Evolutionary conservation across 345 rosid species (phyloP).

Genomic region (Citrus sp.): DNA sequence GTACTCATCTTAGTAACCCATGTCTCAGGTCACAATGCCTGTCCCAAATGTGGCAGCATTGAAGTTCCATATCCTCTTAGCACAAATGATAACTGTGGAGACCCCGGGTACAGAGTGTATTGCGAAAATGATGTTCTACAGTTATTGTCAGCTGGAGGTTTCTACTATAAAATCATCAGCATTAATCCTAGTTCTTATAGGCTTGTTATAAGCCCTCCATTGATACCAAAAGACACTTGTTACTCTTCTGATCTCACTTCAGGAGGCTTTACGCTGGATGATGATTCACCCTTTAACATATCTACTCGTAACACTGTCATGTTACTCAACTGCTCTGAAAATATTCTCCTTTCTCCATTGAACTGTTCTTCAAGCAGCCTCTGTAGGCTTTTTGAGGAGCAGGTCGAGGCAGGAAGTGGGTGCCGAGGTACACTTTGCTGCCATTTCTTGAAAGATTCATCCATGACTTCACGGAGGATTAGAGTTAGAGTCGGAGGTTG

Average conservation of each 20-base stretch:
- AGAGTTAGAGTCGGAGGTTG: conserved; percentile 56
- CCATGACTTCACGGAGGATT: conserved; percentile 49
- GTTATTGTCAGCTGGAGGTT: conserved; percentile 37
- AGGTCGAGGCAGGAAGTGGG: conserved; percentile 22
- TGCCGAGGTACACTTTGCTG: conserved; percentile 56
- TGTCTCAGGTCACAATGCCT: conserved; percentile 26
- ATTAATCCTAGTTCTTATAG: conserved; percentile 30
- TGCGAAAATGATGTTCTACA: conserved; percentile 39
- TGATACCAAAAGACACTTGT: conserved; percentile 32
- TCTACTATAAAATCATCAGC: conserved; percentile 42
- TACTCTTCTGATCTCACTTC: conserved; percentile 38
- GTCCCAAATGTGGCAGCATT: conserved; percentile 51
- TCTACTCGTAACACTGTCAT: conserved; percentile 55
- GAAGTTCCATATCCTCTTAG: conserved; percentile 60
- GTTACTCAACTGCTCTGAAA: conserved; percentile 49
- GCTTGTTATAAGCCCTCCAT: conserved; percentile 47
- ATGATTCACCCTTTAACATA: conserved; percentile 53
- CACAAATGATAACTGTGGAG: conserved; percentile 47
- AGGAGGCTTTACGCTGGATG: conserved; percentile 49
- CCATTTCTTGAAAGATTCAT: conserved; percentile 56
- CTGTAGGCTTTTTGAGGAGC: conserved; percentile 48
- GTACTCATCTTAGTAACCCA: conserved; percentile 23
- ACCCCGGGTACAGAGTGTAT: conserved; percentile 39
- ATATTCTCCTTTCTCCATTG: conserved; percentile 42
- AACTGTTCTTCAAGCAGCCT: conserved; percentile 48